Conservation (phyloP, 2,329 filamentous ascomycete species). For the Alternaria infectoria region DNA sequence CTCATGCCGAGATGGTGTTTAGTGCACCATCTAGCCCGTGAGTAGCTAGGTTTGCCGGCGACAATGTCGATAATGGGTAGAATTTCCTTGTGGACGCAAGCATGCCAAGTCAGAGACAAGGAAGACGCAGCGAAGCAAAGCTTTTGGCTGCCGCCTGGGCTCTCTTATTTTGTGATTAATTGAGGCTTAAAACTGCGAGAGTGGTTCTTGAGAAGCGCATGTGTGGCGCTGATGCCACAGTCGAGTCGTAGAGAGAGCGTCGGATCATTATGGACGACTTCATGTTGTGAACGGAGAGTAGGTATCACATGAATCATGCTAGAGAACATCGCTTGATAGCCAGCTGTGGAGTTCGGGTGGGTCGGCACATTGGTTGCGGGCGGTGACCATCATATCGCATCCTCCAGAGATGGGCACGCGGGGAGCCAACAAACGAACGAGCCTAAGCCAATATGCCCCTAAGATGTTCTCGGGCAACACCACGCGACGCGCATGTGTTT, state of each 20-base stretch:
- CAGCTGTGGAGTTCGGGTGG: constrained; percentile 13
- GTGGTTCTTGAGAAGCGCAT: not conserved
- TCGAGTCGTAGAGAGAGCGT: not conserved
- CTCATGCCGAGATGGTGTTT: constrained; percentile 18
- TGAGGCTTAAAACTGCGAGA: not conserved
- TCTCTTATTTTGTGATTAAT: constrained; percentile 22
- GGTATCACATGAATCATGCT: constrained; percentile 6
- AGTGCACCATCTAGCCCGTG: constrained; percentile 19
- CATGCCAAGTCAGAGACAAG: constrained; percentile 31
- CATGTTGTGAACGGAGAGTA: not conserved
- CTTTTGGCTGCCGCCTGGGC: constrained; percentile 30
- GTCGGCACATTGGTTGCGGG: constrained; percentile 10
- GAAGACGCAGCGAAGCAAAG: constrained; percentile 23
- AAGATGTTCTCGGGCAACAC: not conserved
- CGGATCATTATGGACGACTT: not conserved
- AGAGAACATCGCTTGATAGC: constrained; percentile 4
- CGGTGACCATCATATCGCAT: constrained; percentile 6
- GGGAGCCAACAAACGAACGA: not conserved
- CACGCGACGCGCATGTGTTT: not conserved
- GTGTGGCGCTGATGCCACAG: not conserved
- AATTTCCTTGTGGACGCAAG: constrained; percentile 9
- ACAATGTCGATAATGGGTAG: constrained; percentile 18
- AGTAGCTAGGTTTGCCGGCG: constrained; percentile 26
- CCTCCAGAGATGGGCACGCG: not conserved
- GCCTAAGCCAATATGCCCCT: constrained; percentile 3